Percentiles rank a stretch among this genome's conserved stretches.
Evolutionary conservation across 257 asterid species (phyloP).

Genomic region (Ilex asprella): DNA sequence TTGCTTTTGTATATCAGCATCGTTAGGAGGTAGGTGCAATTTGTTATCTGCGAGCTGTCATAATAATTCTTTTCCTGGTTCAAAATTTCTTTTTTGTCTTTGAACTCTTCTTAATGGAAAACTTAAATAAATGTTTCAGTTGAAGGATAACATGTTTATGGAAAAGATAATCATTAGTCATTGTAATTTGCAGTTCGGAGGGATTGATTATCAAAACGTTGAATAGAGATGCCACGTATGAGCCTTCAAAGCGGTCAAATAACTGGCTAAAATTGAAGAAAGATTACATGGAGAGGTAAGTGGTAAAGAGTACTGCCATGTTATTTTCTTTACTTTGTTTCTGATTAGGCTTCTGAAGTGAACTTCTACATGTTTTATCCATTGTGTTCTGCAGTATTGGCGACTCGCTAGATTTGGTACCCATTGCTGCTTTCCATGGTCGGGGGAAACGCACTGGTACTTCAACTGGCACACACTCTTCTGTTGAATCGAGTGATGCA

Average conservation of each 20-base stretch:
- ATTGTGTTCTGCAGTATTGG: slow-evolving; percentile 60
- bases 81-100: no score
- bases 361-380: slow-evolving; percentile 7
- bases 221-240: slow-evolving; percentile 85
- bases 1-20: no score
- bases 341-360: slow-evolving; percentile 7
- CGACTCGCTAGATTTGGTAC: slow-evolving; percentile 94
- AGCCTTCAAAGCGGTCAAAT: slow-evolving; percentile 84
- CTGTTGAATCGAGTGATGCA: background rate
- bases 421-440: slow-evolving; percentile 97
- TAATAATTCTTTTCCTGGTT: no score
- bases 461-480: slow-evolving; percentile 6
- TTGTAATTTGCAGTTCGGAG: slow-evolving; percentile 52
- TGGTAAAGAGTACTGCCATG: slow-evolving; percentile 4
- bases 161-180: background rate
- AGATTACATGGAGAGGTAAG: slow-evolving; percentile 85
- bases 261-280: slow-evolving; percentile 95
- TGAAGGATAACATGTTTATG: no score
- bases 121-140: no score
- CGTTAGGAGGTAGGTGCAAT: no score
- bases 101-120: no score
- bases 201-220: slow-evolving; percentile 93
- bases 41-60: no score
- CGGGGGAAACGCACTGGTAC: slow-evolving; percentile 92
- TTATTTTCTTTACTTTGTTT: slow-evolving; percentile 6